phyloP scores from a whole-genome alignment of 1,139 yeast genomes.

The Nakaseomyces sp. region DNA sequence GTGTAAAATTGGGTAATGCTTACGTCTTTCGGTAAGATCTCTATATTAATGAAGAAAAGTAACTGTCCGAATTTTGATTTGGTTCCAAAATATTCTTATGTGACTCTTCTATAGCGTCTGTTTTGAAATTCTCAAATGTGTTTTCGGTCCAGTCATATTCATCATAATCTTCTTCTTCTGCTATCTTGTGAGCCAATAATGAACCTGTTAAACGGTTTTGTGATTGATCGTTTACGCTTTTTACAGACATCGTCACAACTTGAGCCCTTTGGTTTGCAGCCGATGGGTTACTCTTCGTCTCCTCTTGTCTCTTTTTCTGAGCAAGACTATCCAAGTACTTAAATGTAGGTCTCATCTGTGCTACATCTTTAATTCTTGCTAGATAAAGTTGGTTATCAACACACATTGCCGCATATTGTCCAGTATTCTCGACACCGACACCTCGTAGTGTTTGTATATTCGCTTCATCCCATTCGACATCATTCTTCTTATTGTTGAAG shows the following conservation, averaged over 20 bases:
- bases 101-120: slow-evolving; percentile 23
- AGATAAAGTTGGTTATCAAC: slow-evolving; percentile 48
- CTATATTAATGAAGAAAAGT: slow-evolving; percentile 1
- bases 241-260: slow-evolving; percentile 70
- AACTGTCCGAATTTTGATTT: slow-evolving; percentile 11
- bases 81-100: slow-evolving; percentile 18
- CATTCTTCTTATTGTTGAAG: slow-evolving; percentile 55
- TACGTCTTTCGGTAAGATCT: too few relatives aligned
- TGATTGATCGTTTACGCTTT: slow-evolving; percentile 48
- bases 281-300: slow-evolving; percentile 36
- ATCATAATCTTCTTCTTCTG: slow-evolving; percentile 64
- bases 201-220: slow-evolving; percentile 73
- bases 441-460: slow-evolving; percentile 65
- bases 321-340: slow-evolving; percentile 55
- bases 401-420: slow-evolving; percentile 49
- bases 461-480: slow-evolving; percentile 45
- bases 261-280: slow-evolving; percentile 45
- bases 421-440: slow-evolving; percentile 48
- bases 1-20: too few relatives aligned
- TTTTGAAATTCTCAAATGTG: slow-evolving; percentile 25
- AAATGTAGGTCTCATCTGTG: slow-evolving; percentile 78
- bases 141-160: slow-evolving; percentile 26
- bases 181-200: slow-evolving; percentile 58
- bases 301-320: slow-evolving; percentile 32
- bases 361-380: slow-evolving; percentile 56